These are phyloP conservation scores for Pseudogymnoascus sp. DNA, from an alignment of 2,329 filamentous ascomycete genomes.

Conservation along the genomic window DNA sequence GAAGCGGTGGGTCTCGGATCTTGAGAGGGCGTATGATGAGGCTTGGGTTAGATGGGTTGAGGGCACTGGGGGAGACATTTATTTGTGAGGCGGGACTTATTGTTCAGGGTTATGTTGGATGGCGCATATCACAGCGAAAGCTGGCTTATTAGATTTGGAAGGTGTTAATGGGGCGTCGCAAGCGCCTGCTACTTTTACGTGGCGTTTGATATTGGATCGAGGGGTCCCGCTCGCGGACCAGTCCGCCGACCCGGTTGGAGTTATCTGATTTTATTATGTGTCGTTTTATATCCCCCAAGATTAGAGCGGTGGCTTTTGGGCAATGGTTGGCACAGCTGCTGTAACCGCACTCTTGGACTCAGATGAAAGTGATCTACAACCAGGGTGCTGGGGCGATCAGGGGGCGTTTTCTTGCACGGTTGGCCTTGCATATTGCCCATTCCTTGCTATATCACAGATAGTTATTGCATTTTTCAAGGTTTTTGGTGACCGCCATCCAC, in stretches of 20 bases:
- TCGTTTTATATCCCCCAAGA: slow-evolving; percentile 8
- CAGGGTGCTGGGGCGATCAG: slow-evolving; percentile 8
- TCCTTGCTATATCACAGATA: background rate
- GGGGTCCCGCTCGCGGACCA: slow-evolving; percentile 4
- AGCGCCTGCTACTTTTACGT: background rate
- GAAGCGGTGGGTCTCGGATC: slow-evolving; percentile 76
- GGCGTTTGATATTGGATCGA: slow-evolving; percentile 6
- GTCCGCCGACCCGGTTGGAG: slow-evolving; percentile 6
- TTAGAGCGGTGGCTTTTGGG: background rate
- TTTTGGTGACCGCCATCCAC: background rate
- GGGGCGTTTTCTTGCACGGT: slow-evolving; percentile 8
- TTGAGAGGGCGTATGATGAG: slow-evolving; percentile 80
- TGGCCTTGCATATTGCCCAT: background rate
- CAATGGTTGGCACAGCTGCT: slow-evolving; percentile 1
- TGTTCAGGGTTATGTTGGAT: background rate
- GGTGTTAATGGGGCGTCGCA: slow-evolving; percentile 5
- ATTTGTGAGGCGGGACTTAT: slow-evolving; percentile 42
- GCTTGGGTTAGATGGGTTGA: slow-evolving; percentile 84
- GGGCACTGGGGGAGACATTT: slow-evolving; percentile 87
- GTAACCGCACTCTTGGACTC: slow-evolving; percentile 6
- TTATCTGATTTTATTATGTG: slow-evolving; percentile 6
- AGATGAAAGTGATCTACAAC: slow-evolving; percentile 7
- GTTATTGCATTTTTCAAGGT: slow-evolving; percentile 2
- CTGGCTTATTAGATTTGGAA: background rate
- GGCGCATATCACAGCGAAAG: slow-evolving; percentile 4